Conservation (phyloP, 208 protist species). For the Trypanosomatidae sp. region DNA sequence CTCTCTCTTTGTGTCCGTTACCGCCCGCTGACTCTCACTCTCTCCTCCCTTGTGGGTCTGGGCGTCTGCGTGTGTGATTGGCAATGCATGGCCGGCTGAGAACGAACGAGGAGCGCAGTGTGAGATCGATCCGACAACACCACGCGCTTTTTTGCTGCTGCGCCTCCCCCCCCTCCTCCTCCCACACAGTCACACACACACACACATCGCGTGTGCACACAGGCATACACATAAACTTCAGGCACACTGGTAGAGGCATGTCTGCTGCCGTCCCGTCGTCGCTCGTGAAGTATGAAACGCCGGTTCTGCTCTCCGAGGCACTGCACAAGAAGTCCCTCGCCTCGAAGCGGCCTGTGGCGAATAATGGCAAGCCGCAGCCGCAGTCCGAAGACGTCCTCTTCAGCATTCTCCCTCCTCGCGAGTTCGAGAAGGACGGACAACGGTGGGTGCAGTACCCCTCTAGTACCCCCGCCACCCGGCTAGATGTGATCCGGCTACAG, state of each 20-base stretch:
- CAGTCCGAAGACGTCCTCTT: constrained; percentile 91
- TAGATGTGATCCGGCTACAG: constrained; percentile 93
- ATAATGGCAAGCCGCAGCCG: constrained; percentile 31
- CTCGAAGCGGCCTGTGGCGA: constrained; percentile 32
- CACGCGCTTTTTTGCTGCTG: background rate
- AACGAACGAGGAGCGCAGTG: background rate
- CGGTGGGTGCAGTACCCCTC: constrained; percentile 90
- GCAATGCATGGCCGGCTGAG: background rate
- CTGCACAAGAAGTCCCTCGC: constrained; percentile 64
- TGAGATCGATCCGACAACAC: background rate
- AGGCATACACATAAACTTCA: background rate
- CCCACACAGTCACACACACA: background rate
- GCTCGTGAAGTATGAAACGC: constrained; percentile 91
- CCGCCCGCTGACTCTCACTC: background rate
- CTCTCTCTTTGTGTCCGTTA: background rate
- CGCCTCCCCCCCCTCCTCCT: background rate
- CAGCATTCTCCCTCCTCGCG: constrained; percentile 89
- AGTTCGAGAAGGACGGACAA: constrained; percentile 86
- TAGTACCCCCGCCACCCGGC: constrained; percentile 84
- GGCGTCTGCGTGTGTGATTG: background rate
- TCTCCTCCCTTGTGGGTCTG: background rate
- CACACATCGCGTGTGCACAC: background rate
- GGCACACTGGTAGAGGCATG: constrained; percentile 2
- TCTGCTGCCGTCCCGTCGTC: constrained; percentile 36
- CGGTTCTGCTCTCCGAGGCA: constrained; percentile 79